phyloP scores from a whole-genome alignment of 2,329 filamentous ascomycete species.

The Westerdykella aurantiaca region DNA sequence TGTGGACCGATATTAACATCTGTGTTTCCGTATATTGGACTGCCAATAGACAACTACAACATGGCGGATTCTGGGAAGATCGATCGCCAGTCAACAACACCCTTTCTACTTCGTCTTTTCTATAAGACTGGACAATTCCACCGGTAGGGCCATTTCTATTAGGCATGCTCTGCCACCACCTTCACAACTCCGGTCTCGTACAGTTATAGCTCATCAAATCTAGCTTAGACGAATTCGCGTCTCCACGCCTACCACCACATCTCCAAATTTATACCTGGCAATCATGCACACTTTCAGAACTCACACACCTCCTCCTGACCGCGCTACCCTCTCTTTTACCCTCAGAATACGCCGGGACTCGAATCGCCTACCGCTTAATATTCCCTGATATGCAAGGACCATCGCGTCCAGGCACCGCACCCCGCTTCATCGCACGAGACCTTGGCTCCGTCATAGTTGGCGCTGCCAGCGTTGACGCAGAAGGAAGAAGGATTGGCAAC shows the following conservation, averaged over 20 bases:
- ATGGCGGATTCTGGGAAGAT: slow-evolving; percentile 38
- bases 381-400: slow-evolving; percentile 65
- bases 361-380: slow-evolving; percentile 80
- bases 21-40: background rate
- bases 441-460: slow-evolving; percentile 74
- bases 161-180: background rate
- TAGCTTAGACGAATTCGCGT: slow-evolving; percentile 59
- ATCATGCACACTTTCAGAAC: slow-evolving; percentile 72
- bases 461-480: slow-evolving; percentile 24
- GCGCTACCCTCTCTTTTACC: slow-evolving; percentile 66
- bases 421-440: slow-evolving; percentile 70
- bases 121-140: slow-evolving; percentile 71
- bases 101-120: slow-evolving; percentile 81
- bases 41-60: slow-evolving; percentile 6
- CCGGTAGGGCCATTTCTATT: slow-evolving; percentile 42
- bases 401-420: slow-evolving; percentile 39
- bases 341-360: slow-evolving; percentile 68
- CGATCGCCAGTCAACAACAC: slow-evolving; percentile 66
- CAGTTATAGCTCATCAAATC: background rate
- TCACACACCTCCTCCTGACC: slow-evolving; percentile 68
- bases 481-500: slow-evolving; percentile 17
- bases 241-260: slow-evolving; percentile 54
- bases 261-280: slow-evolving; percentile 84
- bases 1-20: background rate
- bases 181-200: too few relatives aligned